Evolutionary conservation across 2,329 filamentous ascomycete genomes (phyloP).

Genomic region (Aureobasidium lini): DNA sequence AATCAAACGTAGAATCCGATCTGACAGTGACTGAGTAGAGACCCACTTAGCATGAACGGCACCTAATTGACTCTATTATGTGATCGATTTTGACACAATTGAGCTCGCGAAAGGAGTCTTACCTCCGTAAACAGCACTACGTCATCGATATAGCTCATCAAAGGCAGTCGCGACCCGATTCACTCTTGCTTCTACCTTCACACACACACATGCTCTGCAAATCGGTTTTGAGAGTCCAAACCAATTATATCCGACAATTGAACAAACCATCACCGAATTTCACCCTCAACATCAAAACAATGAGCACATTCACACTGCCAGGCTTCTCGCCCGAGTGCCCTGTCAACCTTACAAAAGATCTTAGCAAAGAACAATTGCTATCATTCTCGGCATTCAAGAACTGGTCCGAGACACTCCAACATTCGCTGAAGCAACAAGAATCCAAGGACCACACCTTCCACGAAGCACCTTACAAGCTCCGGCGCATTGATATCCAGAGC

Average conservation of each 20-base stretch:
- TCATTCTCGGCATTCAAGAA: constrained; percentile 48
- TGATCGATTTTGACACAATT: too few relatives aligned
- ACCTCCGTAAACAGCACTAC: background rate
- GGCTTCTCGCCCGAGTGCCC: constrained; percentile 27
- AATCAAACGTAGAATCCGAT: too few relatives aligned
- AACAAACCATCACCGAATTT: background rate
- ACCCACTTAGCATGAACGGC: too few relatives aligned
- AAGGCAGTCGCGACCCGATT: background rate
- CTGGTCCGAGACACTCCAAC: constrained; percentile 46
- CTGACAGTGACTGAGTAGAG: too few relatives aligned
- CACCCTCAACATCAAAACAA: constrained; percentile 16
- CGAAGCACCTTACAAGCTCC: constrained; percentile 43
- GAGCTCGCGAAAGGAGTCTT: too few relatives aligned
- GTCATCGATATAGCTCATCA: background rate
- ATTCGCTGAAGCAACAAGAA: constrained; percentile 42
- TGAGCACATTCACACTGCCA: constrained; percentile 38
- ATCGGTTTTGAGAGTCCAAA: background rate
- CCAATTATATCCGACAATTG: background rate
- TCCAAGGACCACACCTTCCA: constrained; percentile 44
- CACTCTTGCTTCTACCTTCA: background rate
- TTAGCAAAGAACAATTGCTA: constrained; percentile 39
- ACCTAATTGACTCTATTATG: too few relatives aligned
- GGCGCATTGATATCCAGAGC: constrained; percentile 46
- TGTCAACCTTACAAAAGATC: constrained; percentile 36
- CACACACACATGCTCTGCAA: background rate